Percentiles rank a stretch among this genome's conserved stretches.
phyloP scores from a whole-genome alignment of 257 asterid genomes.

The Gentiana dahurica region DNA sequence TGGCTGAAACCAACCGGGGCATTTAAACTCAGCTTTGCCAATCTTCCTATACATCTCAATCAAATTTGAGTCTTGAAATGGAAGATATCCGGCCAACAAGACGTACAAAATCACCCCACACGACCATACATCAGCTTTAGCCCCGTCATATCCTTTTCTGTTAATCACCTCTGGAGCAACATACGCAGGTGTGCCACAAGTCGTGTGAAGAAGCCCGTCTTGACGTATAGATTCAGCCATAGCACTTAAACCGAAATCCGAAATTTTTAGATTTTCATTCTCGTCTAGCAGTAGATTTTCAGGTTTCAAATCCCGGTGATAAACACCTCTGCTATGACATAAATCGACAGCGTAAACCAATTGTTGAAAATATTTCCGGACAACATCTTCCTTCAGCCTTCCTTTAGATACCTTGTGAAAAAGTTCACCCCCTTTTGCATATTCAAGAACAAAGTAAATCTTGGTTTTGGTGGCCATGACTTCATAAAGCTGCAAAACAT shows the following conservation, averaged over 20 bases:
- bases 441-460: constrained; percentile 71
- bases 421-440: constrained; percentile 79
- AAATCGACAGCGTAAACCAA: constrained; percentile 62
- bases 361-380: constrained; percentile 53
- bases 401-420: constrained; percentile 60
- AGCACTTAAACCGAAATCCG: constrained; percentile 83
- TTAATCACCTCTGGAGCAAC: constrained; percentile 80
- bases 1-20: constrained; percentile 58
- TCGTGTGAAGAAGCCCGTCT: constrained; percentile 79
- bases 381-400: constrained; percentile 48
- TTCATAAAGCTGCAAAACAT: constrained; percentile 58
- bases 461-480: constrained; percentile 86
- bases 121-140: constrained; percentile 69
- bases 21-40: constrained; percentile 45
- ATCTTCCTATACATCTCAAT: constrained; percentile 80
- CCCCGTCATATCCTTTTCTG: constrained; percentile 76
- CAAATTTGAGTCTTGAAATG: constrained; percentile 64
- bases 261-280: constrained; percentile 47
- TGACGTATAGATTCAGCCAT: constrained; percentile 46
- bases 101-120: constrained; percentile 78
- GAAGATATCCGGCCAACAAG: constrained; percentile 63
- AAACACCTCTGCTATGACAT: constrained; percentile 81
- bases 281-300: constrained; percentile 72
- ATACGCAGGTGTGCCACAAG: constrained; percentile 83
- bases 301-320: constrained; percentile 76